These are phyloP conservation scores for Magnolia officinalis DNA, from an alignment of 164 flowering plant genomes.

Conservation along the genomic window DNA sequence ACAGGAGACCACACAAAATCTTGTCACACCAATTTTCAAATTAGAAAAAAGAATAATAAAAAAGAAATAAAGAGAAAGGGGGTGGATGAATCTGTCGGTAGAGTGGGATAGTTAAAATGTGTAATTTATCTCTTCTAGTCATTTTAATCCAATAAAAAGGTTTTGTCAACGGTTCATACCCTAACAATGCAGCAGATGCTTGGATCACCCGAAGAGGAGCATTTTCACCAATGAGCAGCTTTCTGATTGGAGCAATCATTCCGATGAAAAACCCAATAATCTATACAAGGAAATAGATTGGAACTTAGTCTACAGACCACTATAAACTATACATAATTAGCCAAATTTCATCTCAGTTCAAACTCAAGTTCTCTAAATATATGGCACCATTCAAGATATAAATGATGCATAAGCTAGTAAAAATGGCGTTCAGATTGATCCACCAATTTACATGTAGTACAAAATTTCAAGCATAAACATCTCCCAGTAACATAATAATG, in stretches of 20 bases:
- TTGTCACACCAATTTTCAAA: background rate
- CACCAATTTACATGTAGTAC: background rate
- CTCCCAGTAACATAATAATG: background rate
- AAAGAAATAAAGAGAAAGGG: no score
- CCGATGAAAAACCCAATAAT: conserved; percentile 59
- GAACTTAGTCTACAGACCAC: background rate
- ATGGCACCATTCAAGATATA: background rate
- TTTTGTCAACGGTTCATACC: conserved; percentile 33
- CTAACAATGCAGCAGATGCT: conserved; percentile 47
- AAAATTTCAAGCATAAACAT: no score
- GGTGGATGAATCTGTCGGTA: background rate
- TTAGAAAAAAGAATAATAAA: no score
- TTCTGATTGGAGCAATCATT: conserved; percentile 42
- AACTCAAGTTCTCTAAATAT: background rate
- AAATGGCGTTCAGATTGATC: background rate
- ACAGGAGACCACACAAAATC: background rate
- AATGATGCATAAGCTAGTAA: background rate
- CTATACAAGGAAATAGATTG: conserved; percentile 28
- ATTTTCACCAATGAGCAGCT: conserved; percentile 43
- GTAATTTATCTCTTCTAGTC: background rate
- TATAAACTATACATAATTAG: no score
- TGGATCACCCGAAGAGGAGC: conserved; percentile 73
- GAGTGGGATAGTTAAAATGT: background rate
- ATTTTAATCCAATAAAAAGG: background rate
- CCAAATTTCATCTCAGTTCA: background rate